A percentile compares a stretch with the other conserved stretches of the same genome.
phyloP scores from a whole-genome alignment of 331 rosid genomes.

The Rosa hybrid region DNA sequence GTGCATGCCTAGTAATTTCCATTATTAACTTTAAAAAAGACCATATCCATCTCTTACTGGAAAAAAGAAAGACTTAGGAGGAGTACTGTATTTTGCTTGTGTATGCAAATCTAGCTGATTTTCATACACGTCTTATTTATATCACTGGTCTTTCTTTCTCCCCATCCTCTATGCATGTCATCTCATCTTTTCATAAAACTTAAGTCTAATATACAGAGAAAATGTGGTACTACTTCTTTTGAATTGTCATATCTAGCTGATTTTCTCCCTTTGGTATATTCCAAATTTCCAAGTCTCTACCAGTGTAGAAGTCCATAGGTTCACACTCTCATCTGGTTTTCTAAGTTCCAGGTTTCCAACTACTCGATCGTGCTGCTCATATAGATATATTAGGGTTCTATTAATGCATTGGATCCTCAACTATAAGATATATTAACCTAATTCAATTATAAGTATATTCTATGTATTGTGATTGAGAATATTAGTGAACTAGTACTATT shows the following conservation, averaged over 20 bases:
- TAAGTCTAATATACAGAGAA: not conserved
- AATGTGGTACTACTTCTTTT: not conserved
- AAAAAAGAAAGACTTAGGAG: not conserved
- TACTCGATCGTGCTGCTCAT: not conserved
- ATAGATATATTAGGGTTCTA: not conserved
- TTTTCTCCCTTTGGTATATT: not conserved
- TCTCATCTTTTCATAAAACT: not conserved
- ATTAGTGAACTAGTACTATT: not conserved
- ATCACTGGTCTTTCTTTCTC: too few species aligned
- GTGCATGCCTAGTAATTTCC: conserved; percentile 7
- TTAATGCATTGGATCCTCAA: conserved; percentile 26
- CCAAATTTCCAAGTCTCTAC: not conserved
- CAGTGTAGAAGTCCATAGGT: conserved; percentile 17
- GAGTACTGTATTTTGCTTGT: conserved; percentile 9
- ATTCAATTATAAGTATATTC: not conserved
- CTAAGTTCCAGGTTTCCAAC: not conserved
- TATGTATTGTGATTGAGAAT: not conserved
- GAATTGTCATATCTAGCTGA: not conserved
- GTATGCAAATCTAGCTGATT: not conserved
- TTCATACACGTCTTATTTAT: too few species aligned
- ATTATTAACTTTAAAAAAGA: not conserved
- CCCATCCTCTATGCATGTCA: not conserved
- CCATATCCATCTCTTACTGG: not conserved
- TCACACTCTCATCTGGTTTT: conserved; percentile 19
- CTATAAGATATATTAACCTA: not conserved